These are phyloP conservation scores for Jaapia argillacea DNA, from an alignment of 768 basidiomycete species.

Conservation along the genomic window DNA sequence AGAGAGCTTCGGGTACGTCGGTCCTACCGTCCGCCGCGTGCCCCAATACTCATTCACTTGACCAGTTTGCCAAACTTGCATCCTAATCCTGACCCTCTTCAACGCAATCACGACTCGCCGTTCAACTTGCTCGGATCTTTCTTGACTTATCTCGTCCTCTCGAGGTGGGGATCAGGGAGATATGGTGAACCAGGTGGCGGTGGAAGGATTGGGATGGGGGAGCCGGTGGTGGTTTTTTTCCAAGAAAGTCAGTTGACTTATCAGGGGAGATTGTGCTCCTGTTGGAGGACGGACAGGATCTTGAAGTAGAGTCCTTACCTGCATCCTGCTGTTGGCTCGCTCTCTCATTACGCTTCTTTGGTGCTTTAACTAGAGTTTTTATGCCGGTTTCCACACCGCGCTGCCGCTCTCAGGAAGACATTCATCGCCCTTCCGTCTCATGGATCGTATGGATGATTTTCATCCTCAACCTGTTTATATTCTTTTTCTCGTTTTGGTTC, in stretches of 20 bases:
- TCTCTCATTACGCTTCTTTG: no score
- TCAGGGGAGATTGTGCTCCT: constrained; percentile 52
- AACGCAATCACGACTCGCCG: constrained; percentile 64
- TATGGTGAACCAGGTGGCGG: constrained; percentile 12
- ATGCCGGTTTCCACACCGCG: no score
- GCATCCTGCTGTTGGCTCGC: no score
- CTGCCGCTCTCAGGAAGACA: no score
- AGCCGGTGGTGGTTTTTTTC: constrained; percentile 33
- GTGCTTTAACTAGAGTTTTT: no score
- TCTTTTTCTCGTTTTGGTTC: no score
- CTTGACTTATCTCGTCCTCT: constrained; percentile 65
- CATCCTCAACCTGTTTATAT: no score
- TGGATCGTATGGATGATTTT: no score
- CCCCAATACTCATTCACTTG: constrained; percentile 1
- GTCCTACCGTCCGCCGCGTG: background rate
- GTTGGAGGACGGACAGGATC: constrained; percentile 54
- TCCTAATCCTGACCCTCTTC: constrained; percentile 62
- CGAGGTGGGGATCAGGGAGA: constrained; percentile 53
- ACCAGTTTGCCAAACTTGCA: constrained; percentile 71
- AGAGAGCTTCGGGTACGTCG: constrained; percentile 59
- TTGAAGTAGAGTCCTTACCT: no score
- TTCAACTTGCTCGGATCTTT: constrained; percentile 70
- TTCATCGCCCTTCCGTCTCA: no score
- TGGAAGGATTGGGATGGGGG: constrained; percentile 11
- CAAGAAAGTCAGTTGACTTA: constrained; percentile 44